phyloP scores from a whole-genome alignment of 768 basidiomycete genomes.

The Amanita jacksonii region DNA sequence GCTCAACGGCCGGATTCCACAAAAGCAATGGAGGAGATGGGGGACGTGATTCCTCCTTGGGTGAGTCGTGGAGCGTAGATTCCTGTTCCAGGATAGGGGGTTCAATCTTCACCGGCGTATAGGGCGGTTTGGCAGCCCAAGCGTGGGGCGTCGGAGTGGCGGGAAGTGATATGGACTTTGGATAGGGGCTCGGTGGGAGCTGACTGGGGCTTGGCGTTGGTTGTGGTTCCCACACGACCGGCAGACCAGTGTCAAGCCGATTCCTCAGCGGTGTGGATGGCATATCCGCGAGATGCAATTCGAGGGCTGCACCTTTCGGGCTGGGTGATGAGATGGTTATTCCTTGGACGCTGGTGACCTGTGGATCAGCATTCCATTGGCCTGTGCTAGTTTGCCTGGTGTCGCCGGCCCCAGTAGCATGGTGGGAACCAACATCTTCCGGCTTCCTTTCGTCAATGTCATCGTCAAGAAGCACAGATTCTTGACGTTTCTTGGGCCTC shows the following conservation, averaged over 20 bases:
- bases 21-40: slow-evolving; percentile 53
- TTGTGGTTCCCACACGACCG: slow-evolving; percentile 39
- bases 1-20: slow-evolving; percentile 79
- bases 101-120: not conserved
- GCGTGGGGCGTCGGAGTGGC: slow-evolving; percentile 26
- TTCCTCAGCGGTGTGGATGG: slow-evolving; percentile 9
- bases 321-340: too few relatives aligned
- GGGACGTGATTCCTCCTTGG: slow-evolving; percentile 29
- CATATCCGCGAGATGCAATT: not conserved
- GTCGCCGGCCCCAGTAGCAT: too few relatives aligned
- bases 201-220: slow-evolving; percentile 57
- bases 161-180: slow-evolving; percentile 42
- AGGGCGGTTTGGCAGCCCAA: slow-evolving; percentile 6
- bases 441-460: slow-evolving; percentile 10
- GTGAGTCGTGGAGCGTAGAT: not conserved
- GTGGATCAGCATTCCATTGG: too few relatives aligned
- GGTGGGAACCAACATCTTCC: slow-evolving; percentile 1
- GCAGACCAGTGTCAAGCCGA: slow-evolving; percentile 18
- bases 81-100: not conserved
- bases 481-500: slow-evolving; percentile 34
- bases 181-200: slow-evolving; percentile 51
- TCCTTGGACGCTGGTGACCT: too few relatives aligned
- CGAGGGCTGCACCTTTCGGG: too few relatives aligned
- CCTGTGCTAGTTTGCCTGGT: too few relatives aligned
- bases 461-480: slow-evolving; percentile 7